phyloP scores from a whole-genome alignment of 306 rosid genomes.

The Cucurbita ficifolia region DNA sequence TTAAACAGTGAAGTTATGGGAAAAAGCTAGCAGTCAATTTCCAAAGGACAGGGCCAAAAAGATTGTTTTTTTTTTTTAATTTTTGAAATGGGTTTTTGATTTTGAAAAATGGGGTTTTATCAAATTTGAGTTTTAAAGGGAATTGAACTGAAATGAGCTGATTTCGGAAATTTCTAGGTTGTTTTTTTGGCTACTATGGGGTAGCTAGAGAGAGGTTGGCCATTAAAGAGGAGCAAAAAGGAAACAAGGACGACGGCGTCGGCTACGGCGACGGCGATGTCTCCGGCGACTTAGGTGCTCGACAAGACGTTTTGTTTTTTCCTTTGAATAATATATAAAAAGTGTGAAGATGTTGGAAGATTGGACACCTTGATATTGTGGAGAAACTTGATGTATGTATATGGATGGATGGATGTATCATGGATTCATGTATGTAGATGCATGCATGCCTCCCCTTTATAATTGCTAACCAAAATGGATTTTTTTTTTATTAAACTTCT shows the following conservation, averaged over 20 bases:
- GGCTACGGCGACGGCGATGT: neutral
- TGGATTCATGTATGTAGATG: neutral
- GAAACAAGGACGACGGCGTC: neutral
- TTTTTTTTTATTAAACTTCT: no score
- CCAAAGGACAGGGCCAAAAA: constrained; percentile 5
- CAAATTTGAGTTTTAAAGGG: neutral
- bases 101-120: neutral
- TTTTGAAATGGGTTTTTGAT: neutral
- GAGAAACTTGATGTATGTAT: neutral
- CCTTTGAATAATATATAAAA: neutral
- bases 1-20: constrained; percentile 8
- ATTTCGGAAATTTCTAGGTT: neutral
- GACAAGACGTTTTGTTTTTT: neutral
- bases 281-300: neutral
- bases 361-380: neutral
- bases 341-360: neutral
- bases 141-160: neutral
- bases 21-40: constrained; percentile 4
- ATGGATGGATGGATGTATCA: neutral
- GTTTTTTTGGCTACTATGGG: neutral
- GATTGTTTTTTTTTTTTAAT: neutral
- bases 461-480: no score
- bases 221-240: neutral
- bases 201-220: neutral
- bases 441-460: neutral